Evolutionary conservation across 2,329 filamentous ascomycete species (phyloP).

Genomic region (Xylaria sp.): DNA sequence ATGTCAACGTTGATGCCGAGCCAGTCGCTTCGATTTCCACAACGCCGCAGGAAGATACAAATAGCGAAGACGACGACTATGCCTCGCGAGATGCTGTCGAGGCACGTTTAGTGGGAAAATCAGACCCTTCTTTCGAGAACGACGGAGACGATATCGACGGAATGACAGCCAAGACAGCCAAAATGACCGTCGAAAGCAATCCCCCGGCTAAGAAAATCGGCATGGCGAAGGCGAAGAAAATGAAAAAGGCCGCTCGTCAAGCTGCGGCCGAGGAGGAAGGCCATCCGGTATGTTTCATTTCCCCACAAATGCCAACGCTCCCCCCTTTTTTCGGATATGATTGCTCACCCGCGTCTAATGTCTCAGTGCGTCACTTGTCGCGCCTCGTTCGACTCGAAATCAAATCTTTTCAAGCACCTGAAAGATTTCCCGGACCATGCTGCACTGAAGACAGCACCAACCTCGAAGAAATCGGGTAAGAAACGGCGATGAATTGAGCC

Average conservation of each 20-base stretch:
- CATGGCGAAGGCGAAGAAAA: slow-evolving; percentile 48
- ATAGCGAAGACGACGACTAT: slow-evolving; percentile 40
- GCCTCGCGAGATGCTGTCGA: slow-evolving; percentile 42
- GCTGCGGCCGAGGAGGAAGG: slow-evolving; percentile 33
- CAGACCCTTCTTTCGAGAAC: slow-evolving; percentile 14
- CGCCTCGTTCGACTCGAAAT: slow-evolving; percentile 54
- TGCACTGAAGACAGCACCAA: slow-evolving; percentile 36
- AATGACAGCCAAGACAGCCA: slow-evolving; percentile 19
- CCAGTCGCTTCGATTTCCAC: slow-evolving; percentile 7
- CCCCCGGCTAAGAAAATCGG: slow-evolving; percentile 39
- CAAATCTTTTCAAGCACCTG: slow-evolving; percentile 68
- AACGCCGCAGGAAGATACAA: slow-evolving; percentile 14
- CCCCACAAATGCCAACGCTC: background rate
- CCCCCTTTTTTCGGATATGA: background rate
- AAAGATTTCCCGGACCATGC: slow-evolving; percentile 58
- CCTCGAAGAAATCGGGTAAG: slow-evolving; percentile 31
- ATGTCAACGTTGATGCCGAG: slow-evolving; percentile 10
- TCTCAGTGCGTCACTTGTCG: slow-evolving; percentile 44
- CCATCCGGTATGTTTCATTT: slow-evolving; percentile 33
- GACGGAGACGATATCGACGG: slow-evolving; percentile 9
- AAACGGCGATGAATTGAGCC: slow-evolving; percentile 32
- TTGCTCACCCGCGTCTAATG: background rate
- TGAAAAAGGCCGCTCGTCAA: slow-evolving; percentile 43
- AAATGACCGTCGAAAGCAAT: slow-evolving; percentile 27
- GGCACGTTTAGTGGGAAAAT: slow-evolving; percentile 32